Percentiles rank a stretch among this genome's conserved stretches.
phyloP scores from a whole-genome alignment of 768 basidiomycete genomes.

The Sporobolomyces pararoseus region DNA sequence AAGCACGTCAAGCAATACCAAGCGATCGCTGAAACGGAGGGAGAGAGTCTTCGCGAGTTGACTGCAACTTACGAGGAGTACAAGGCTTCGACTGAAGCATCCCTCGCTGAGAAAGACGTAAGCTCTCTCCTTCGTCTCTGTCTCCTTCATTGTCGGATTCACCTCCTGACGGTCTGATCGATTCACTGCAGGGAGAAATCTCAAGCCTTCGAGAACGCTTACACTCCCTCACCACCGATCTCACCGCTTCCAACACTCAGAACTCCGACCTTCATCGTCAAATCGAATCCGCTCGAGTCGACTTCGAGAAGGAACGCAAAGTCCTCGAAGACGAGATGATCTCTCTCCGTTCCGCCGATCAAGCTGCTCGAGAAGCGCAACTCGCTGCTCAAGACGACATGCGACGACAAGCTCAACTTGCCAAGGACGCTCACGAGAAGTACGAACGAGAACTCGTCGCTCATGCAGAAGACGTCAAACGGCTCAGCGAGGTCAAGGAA shows the following conservation, averaged over 20 bases:
- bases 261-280: constrained; percentile 61
- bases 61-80: constrained; percentile 75
- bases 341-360: constrained; percentile 72
- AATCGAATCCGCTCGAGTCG: constrained; percentile 65
- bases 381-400: constrained; percentile 56
- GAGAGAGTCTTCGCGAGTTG: constrained; percentile 66
- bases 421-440: constrained; percentile 71
- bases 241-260: constrained; percentile 55
- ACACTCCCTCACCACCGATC: constrained; percentile 57
- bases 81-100: constrained; percentile 66
- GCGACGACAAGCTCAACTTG: constrained; percentile 65
- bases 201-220: constrained; percentile 64
- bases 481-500: constrained; percentile 62
- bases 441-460: constrained; percentile 76
- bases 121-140: constrained; percentile 37
- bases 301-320: constrained; percentile 75
- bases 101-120: constrained; percentile 67
- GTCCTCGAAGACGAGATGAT: constrained; percentile 75
- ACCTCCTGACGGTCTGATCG: no score
- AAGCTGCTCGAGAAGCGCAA: constrained; percentile 63
- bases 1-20: constrained; percentile 78
- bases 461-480: constrained; percentile 79
- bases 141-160: not conserved
- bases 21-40: constrained; percentile 76
- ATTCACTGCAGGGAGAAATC: constrained; percentile 58